Evolutionary conservation across 495 filamentous ascomycete genomes (phyloP), one percentile per base, ranked within the genome.

Genomic region (Aspergillus carlsbadensis): DNA sequence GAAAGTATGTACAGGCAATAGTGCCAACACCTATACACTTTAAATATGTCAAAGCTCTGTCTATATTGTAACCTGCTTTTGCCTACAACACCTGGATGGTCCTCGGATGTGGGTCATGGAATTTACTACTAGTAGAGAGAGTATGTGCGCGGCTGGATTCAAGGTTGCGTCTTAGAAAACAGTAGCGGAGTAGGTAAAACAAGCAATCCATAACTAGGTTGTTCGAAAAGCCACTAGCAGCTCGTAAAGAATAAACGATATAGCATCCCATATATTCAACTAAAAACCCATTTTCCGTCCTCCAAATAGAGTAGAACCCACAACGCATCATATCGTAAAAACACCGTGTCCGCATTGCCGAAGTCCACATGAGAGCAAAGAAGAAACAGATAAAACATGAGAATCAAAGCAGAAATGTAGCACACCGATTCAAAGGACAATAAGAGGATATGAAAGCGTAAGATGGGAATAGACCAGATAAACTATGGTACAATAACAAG

Each of bases 1-100:
- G 35, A 52, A 58, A 52, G 53, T 54, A 49, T 45, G 61, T 59
- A 34, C n/a, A 58, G 56, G 50, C 57, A 56, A 56, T 60, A 59
- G 51, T 53, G 44, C 40, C 33, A 45, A 46, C 41, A 53, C 46
- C 33, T 50, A 51, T 51, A 37, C 22, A 22, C 6, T 36, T 54
- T 47, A 6, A 26, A 57, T 31, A 52, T 22, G 37, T 36, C 11
- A 6, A 44, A 29, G 8, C 26, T 29, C 8, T 8, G 26, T 29
- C 26, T 29, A n/a, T 29, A 8, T 29, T 4, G 8, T 29, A 29
- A 8, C 26, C 26, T 29, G 26, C 4, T 29, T 29, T 29, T 29
- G 26, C 26, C 3, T 29, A 29, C 26, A 29, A 8, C 8, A 29
- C 26, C 26, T 29, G 26, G n/a, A 29, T 8, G 26, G 4, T 29